Conservation (phyloP, 768 basidiomycete species). For the Hericium erinaceus region DNA sequence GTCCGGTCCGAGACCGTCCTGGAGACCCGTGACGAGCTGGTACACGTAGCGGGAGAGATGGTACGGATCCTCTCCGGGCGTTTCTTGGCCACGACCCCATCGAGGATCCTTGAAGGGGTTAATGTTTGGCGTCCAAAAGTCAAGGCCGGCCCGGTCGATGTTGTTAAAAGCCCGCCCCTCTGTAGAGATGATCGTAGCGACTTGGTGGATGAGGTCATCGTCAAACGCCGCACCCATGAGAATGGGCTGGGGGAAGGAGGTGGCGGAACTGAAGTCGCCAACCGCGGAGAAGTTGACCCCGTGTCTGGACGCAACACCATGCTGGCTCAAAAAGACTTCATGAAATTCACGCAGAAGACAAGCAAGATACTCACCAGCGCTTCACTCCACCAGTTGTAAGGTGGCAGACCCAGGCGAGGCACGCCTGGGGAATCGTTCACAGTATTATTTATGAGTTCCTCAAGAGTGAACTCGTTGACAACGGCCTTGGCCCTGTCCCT, state of each 20-base stretch:
- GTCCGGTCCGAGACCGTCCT: slow-evolving; percentile 46
- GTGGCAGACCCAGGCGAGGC: slow-evolving; percentile 43
- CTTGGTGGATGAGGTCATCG: slow-evolving; percentile 37
- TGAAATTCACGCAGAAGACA: not conserved
- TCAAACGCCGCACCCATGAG: slow-evolving; percentile 47
- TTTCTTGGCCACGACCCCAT: slow-evolving; percentile 56
- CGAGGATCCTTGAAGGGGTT: slow-evolving; percentile 51
- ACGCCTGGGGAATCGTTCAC: slow-evolving; percentile 42
- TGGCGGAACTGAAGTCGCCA: slow-evolving; percentile 47
- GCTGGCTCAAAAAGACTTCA: slow-evolving; percentile 21
- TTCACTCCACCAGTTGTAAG: slow-evolving; percentile 57
- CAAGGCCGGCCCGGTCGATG: slow-evolving; percentile 35
- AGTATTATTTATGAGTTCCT: slow-evolving; percentile 43
- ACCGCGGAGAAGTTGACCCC: slow-evolving; percentile 40
- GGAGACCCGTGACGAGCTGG: slow-evolving; percentile 43
- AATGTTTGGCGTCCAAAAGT: slow-evolving; percentile 49
- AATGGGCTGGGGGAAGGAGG: slow-evolving; percentile 51
- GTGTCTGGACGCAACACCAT: slow-evolving; percentile 45
- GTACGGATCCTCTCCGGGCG: slow-evolving; percentile 52
- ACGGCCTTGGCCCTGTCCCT: slow-evolving; percentile 41
- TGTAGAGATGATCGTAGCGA: slow-evolving; percentile 45
- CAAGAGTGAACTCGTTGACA: slow-evolving; percentile 38
- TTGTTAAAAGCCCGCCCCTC: slow-evolving; percentile 55
- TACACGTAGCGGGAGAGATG: slow-evolving; percentile 44
- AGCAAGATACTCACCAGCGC: slow-evolving; percentile 31